Conservation (phyloP, 208 protist genomes). For the Crithidia bombi region DNA sequence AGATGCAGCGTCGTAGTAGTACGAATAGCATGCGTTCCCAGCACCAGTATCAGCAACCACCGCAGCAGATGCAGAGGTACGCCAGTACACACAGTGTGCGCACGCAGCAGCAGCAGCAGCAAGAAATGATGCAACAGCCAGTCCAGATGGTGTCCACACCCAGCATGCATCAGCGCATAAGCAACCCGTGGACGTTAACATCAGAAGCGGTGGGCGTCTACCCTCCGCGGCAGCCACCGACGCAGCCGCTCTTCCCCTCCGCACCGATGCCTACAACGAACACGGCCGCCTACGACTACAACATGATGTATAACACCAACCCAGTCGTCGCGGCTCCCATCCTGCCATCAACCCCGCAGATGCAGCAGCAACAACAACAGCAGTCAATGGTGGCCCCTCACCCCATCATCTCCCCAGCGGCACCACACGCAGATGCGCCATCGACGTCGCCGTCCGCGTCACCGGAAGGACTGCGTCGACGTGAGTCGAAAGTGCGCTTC, state of each 20-base stretch:
- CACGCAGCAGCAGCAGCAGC: background rate
- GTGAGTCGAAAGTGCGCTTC: constrained; percentile 31
- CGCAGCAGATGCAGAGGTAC: background rate
- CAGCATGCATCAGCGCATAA: background rate
- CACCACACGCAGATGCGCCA: background rate
- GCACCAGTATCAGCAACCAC: background rate
- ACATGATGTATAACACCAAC: background rate
- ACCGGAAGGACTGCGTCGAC: constrained; percentile 25
- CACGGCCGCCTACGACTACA: constrained; percentile 4
- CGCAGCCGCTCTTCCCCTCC: constrained; percentile 2
- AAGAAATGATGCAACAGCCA: constrained; percentile 3
- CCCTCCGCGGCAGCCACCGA: background rate
- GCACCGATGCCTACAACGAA: background rate
- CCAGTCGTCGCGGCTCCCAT: background rate
- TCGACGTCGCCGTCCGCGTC: background rate
- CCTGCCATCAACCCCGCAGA: background rate
- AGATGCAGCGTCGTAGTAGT: constrained; percentile 1
- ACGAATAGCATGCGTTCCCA: background rate
- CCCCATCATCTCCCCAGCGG: background rate
- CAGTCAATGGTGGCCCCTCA: background rate
- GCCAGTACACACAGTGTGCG: constrained; percentile 3
- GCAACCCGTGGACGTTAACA: background rate
- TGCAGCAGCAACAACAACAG: background rate
- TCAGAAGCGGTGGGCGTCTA: constrained; percentile 2
- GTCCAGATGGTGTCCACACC: background rate